Evolutionary conservation across 2,329 filamentous ascomycete genomes (phyloP), one percentile per base, ranked within the genome.

Genomic region (Ophiostoma himal-ulmi): DNA sequence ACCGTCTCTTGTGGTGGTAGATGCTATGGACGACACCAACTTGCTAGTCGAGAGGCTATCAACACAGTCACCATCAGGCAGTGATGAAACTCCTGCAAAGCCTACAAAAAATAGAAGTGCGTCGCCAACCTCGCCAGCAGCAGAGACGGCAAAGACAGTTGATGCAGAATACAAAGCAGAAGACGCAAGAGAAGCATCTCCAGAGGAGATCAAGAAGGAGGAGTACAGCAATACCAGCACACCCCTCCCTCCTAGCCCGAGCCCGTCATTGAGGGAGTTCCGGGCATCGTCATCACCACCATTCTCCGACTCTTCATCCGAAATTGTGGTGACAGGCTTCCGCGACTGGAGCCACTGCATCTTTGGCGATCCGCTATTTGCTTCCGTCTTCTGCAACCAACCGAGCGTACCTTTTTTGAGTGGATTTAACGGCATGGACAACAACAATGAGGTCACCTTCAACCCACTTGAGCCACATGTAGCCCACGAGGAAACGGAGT

Each of bases 291-390:
- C 68, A 8, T 60, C 68, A 5, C 64, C 68, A 5, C 52, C 26
- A 17, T 62, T 26, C 14, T 20, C 10, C 0, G 62, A 57, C 5
- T 14, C 30, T 5, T 52, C 48, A 8, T 22, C 64, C 3, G 70
- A 72, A 0, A 77, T 83, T 17, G 75, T 75, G 30, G 76, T 88
- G 17, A 83, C 81, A 0, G 86, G 86, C 0, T 76, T 89, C n/a
- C 80, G 81, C 41, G 84, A 86, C 77, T 89, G 86, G 86, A 84
- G 84, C 71, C 84, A 83, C 71, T 83, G 84, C 62, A 74, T 88
- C 13, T 89, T 89, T 73, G 87, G 86, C 13, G 87, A 89, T 72
- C 86, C 86, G 0, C 75, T 89, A 2, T 79, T 89, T 68, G 81
- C 83, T 2, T 80, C 79, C 3, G 80, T 80, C 7, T 86, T 88